Evolutionary conservation across 164 flowering plant species (phyloP).

Genomic region (Euptelea pleiosperma): DNA sequence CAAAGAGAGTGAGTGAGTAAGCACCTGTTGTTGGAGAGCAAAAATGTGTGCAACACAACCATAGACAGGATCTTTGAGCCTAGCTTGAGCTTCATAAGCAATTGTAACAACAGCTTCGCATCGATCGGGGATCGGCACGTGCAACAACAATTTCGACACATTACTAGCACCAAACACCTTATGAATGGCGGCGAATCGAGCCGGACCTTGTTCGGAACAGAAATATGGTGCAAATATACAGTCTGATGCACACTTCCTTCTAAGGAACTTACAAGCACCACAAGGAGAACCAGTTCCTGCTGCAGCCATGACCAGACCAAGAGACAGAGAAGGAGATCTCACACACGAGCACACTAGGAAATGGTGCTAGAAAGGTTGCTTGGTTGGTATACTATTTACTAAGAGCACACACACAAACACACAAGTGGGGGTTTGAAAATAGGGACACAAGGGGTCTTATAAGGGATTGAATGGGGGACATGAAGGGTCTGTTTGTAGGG

Average conservation of each 20-base stretch:
- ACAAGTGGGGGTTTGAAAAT: slow-evolving; percentile 10
- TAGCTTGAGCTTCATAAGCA: slow-evolving; percentile 95
- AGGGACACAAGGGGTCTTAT: slow-evolving; percentile 31
- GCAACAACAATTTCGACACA: slow-evolving; percentile 75
- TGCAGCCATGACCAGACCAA: slow-evolving; percentile 22
- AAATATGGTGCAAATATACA: slow-evolving; percentile 96
- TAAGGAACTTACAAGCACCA: slow-evolving; percentile 95
- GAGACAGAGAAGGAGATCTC: slow-evolving; percentile 3
- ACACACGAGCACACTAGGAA: slow-evolving; percentile 61
- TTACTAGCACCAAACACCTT: slow-evolving; percentile 99
- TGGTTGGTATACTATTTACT: background rate
- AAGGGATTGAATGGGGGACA: slow-evolving; percentile 45
- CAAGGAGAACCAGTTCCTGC: slow-evolving; percentile 77
- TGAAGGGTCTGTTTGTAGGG: slow-evolving; percentile 51
- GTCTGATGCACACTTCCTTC: slow-evolving; percentile 85
- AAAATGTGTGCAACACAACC: slow-evolving; percentile 96
- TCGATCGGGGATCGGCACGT: slow-evolving; percentile 71
- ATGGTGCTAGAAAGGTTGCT: slow-evolving; percentile 27
- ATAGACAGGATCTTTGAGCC: slow-evolving; percentile 89
- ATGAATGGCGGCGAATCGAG: slow-evolving; percentile 92
- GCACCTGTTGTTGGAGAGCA: slow-evolving; percentile 96
- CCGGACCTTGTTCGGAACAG: slow-evolving; percentile 88
- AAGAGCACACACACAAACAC: background rate
- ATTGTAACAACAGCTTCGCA: slow-evolving; percentile 96
- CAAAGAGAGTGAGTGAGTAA: too few relatives aligned